Evolutionary conservation across 345 rosid species (phyloP), one percentile per base, ranked within the genome.

Genomic region (Citrus trifoliata): DNA sequence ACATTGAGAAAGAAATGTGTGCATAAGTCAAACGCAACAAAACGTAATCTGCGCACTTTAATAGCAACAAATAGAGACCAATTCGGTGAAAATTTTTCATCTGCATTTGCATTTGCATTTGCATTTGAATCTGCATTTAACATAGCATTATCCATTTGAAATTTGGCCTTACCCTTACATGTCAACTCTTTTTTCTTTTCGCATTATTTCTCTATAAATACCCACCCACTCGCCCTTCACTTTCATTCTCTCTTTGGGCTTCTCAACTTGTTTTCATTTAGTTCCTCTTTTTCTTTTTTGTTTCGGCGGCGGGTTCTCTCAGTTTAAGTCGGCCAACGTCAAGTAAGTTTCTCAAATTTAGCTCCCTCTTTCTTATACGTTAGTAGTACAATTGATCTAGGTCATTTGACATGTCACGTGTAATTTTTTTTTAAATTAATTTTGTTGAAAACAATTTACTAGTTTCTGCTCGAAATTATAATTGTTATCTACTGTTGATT

Each of bases 201-300:
- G 0, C 16, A 42, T 42, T 42, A 12, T 42, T 28, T 48, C 4
- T 65, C 78, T 65, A 76, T 76, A 76, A 65, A 76, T 76, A 65
- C 71, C 78, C 40, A 38, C 67, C 67, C 18, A 7, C 38, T 40
- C 2, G 6, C 2, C 1, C 2, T 22, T 61, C 59, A 30, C 18
- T 42, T 22, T 22, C 4, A n/a, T 32, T 73, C 16, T 19, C 9
- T 37, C 14, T 13, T 10, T 12, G 51, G 51, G 16, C 51, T 42
- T 42, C 12, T 42, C 12, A 12, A 3, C 51, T 42, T 12, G 51
- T 12, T 42, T 12, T 42, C 16, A 42, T 42, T 42, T 42, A 10
- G 51, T 12, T 42, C 16, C 51, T 42, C 4, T 42, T 28, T 8
- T 24, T n/a, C 2, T 32, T 16, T 5, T 51, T 5, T 14, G 37